A percentile compares a stretch with the other conserved stretches of the same genome.
Evolutionary conservation across 805 yeast species (phyloP).

Genomic region (Saccharomycopsis fodiens): DNA sequence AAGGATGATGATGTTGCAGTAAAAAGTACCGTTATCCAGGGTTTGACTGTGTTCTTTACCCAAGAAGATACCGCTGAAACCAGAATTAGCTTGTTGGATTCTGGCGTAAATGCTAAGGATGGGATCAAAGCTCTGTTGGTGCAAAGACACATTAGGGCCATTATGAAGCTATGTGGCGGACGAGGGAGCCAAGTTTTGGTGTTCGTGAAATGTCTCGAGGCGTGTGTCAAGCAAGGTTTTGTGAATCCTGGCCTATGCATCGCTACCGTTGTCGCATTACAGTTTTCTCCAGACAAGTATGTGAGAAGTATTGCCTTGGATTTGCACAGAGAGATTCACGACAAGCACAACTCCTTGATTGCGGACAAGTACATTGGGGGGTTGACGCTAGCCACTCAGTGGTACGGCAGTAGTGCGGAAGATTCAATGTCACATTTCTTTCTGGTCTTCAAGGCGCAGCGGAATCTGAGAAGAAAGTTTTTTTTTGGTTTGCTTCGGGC

Average conservation of each 20-base stretch:
- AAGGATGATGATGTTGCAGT: slow-evolving; percentile 38
- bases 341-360: slow-evolving; percentile 63
- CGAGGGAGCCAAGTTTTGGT: slow-evolving; percentile 33
- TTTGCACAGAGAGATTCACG: slow-evolving; percentile 48
- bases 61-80: slow-evolving; percentile 38
- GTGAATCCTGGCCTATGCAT: slow-evolving; percentile 68
- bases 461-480: slow-evolving; percentile 37
- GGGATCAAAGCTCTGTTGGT: slow-evolving; percentile 69
- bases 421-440: slow-evolving; percentile 31
- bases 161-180: neutral
- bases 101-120: slow-evolving; percentile 40
- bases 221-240: slow-evolving; percentile 56
- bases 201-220: slow-evolving; percentile 48
- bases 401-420: slow-evolving; percentile 25
- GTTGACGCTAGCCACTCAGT: slow-evolving; percentile 38
- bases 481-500: slow-evolving; percentile 29
- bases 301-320: slow-evolving; percentile 42
- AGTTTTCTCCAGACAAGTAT: slow-evolving; percentile 39
- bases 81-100: slow-evolving; percentile 1
- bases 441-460: slow-evolving; percentile 34
- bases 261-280: slow-evolving; percentile 63
- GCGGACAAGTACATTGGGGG: slow-evolving; percentile 63
- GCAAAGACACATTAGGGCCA: slow-evolving; percentile 43
- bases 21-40: slow-evolving; percentile 46
- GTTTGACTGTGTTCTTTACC: slow-evolving; percentile 49